Base-by-base conservation (phyloP, 2,329 filamentous ascomycete genomes). In the Aspergillus phoenicis region DNA sequence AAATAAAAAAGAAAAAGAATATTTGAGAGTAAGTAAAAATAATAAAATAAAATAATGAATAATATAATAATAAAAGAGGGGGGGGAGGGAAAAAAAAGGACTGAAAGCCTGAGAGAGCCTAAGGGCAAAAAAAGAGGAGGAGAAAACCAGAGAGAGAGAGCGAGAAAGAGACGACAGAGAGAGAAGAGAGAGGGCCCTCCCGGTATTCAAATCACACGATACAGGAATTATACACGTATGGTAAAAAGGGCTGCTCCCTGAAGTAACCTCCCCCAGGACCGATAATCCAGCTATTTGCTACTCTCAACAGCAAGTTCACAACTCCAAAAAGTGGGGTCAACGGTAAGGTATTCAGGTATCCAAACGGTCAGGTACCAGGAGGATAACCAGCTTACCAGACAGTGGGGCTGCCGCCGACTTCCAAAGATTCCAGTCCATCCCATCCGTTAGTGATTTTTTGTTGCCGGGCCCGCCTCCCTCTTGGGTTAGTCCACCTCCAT, bases 401-500 rank as follows among this genome's bases (percentile, higher is more conserved):
- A 39, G 61, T 61, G 58, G 62, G 62, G 60, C 49, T 51, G 60
- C 62, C 62, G 62, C 56, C 58, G 24, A 62, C 51, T 64, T 62
- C 62, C 62, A 62, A 60, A 64, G 62, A 64, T 64, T 64, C 62
- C 57, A 60, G 56, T 64, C 51, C 36, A 28, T 51, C 57, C 36
- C 43, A 51, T 59, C 56, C 52, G 49, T 53, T 55, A 26, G 33
- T 36, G 11, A 36, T 13, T 13, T 36, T 36, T 55, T 51, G 22
- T 51, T 45, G 45, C 51, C 57, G 52, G 57, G 26, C 47, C 47
- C 48, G 28, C 36, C 51, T 47, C 57, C 51, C 24, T 8, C 22
- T 48, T 59, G 24, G 52, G 52, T 52, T 58, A 55, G 51, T 15
- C 48, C 30, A 20, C 26, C 30, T 28, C 26, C 13, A 41, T 57